These are phyloP conservation scores for Asterella californica DNA, from an alignment of 225 moss, liverwort and hornwort genomes.

Conservation along the genomic window DNA sequence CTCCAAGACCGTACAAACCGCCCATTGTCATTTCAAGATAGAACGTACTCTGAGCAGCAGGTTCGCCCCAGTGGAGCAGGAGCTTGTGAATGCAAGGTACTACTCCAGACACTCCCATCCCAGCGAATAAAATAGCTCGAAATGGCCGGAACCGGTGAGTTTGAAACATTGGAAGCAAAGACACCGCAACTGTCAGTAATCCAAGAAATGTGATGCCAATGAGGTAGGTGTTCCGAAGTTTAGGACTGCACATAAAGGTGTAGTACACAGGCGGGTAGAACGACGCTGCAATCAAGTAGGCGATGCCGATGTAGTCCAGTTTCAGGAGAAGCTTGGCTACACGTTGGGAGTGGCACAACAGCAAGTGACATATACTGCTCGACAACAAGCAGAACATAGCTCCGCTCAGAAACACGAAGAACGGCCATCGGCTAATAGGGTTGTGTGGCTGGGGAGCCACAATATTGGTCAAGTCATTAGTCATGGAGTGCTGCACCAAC, in stretches of 20 bases:
- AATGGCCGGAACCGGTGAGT: slow-evolving; percentile 53
- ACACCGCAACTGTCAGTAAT: slow-evolving; percentile 46
- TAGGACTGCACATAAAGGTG: slow-evolving; percentile 82
- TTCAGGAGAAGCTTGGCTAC: slow-evolving; percentile 59
- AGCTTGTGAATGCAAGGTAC: slow-evolving; percentile 83
- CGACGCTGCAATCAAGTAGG: slow-evolving; percentile 80
- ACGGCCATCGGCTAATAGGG: slow-evolving; percentile 80
- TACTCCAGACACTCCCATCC: slow-evolving; percentile 76
- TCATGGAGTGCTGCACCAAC: slow-evolving; percentile 34
- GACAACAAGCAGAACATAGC: slow-evolving; percentile 96
- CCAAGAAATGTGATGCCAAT: slow-evolving; percentile 68
- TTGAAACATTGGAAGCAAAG: slow-evolving; percentile 77
- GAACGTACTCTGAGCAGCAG: slow-evolving; percentile 64
- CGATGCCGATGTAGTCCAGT: slow-evolving; percentile 81
- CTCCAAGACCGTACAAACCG: slow-evolving; percentile 62
- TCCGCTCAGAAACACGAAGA: slow-evolving; percentile 78
- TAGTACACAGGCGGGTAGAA: slow-evolving; percentile 94
- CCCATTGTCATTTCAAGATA: slow-evolving; percentile 65
- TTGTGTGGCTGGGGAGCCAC: slow-evolving; percentile 44
- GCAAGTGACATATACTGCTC: slow-evolving; percentile 73
- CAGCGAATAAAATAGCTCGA: slow-evolving; percentile 65
- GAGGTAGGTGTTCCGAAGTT: slow-evolving; percentile 60
- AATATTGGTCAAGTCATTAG: slow-evolving; percentile 36
- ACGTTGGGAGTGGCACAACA: slow-evolving; percentile 68
- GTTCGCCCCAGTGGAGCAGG: slow-evolving; percentile 55